These are phyloP conservation scores for Gardenia jasminoides DNA, from an alignment of 257 asterid genomes.

Conservation along the genomic window DNA sequence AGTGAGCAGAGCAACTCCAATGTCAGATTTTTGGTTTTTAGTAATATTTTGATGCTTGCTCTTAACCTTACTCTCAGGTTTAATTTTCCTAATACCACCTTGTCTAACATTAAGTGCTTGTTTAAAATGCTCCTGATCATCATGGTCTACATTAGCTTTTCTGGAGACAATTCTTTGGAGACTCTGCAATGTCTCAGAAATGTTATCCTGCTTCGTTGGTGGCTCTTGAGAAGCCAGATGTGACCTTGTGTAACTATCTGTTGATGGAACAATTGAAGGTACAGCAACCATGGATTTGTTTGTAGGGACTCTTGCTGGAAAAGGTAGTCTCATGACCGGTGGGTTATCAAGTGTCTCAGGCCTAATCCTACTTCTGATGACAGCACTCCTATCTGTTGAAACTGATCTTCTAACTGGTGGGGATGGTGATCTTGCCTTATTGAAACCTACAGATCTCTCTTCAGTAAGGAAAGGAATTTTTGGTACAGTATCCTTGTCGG, in stretches of 20 bases:
- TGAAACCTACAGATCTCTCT: conserved; percentile 41
- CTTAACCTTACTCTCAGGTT: conserved; percentile 58
- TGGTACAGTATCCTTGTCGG: conserved; percentile 56
- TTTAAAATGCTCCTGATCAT: conserved; percentile 61
- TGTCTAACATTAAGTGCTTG: conserved; percentile 64
- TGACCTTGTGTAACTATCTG: conserved; percentile 23
- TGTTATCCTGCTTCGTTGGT: conserved; percentile 29
- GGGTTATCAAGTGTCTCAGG: conserved; percentile 56
- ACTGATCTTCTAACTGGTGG: conserved; percentile 85
- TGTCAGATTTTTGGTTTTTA: conserved; percentile 45
- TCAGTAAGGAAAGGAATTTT: conserved; percentile 52
- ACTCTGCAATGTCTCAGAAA: conserved; percentile 51
- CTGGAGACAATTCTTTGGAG: conserved; percentile 49
- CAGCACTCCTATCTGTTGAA: conserved; percentile 72
- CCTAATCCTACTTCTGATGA: conserved; percentile 42
- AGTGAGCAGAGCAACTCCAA: conserved; percentile 38
- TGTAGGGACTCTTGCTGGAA: conserved; percentile 63
- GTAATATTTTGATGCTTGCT: conserved; percentile 48
- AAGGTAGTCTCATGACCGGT: conserved; percentile 51
- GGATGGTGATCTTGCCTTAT: conserved; percentile 62
- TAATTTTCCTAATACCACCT: conserved; percentile 60
- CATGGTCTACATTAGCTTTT: conserved; percentile 52
- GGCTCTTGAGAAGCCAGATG: conserved; percentile 43
- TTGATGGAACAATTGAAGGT: conserved; percentile 43
- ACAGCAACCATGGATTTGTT: conserved; percentile 41